Percentiles rank a stretch among this genome's conserved stretches.
phyloP scores from a whole-genome alignment of 2,329 filamentous ascomycete genomes.

The Penicillium brevicompactum region DNA sequence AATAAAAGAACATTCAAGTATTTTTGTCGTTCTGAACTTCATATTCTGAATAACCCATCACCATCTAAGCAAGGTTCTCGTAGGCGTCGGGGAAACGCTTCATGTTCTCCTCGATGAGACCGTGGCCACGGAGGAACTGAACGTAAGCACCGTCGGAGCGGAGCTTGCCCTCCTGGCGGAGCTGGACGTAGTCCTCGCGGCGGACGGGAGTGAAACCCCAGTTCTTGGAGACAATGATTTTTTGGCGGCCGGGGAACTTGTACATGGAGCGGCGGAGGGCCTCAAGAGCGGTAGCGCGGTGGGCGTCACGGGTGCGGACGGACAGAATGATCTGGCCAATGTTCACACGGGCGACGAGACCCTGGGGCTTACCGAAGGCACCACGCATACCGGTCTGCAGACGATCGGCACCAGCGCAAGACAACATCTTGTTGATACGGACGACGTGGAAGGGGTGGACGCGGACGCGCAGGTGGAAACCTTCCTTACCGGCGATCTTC shows the following conservation, averaged over 20 bases:
- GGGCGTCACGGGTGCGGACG: constrained; percentile 92
- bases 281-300: constrained; percentile 93
- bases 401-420: constrained; percentile 99
- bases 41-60: constrained; percentile 31
- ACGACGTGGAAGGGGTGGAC: constrained; percentile 99
- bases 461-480: constrained; percentile 72
- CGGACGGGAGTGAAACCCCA: constrained; percentile 99
- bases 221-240: constrained; percentile 99
- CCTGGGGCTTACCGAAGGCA: constrained; percentile 99
- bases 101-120: constrained; percentile 82
- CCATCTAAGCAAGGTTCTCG: constrained; percentile 48
- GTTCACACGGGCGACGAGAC: constrained; percentile 98
- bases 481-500: constrained; percentile 70
- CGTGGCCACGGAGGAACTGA: constrained; percentile 97
- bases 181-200: constrained; percentile 95
- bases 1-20: constrained; percentile 25
- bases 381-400: constrained; percentile 99
- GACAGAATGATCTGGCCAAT: constrained; percentile 99
- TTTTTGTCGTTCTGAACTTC: constrained; percentile 29
- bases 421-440: constrained; percentile 99
- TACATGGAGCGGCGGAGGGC: constrained; percentile 98
- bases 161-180: constrained; percentile 90
- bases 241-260: constrained; percentile 99
- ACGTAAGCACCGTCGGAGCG: constrained; percentile 99
- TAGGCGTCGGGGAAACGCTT: constrained; percentile 91